Conservation (phyloP, 139 green algal species). For the Chlamydomonas incerta region DNA sequence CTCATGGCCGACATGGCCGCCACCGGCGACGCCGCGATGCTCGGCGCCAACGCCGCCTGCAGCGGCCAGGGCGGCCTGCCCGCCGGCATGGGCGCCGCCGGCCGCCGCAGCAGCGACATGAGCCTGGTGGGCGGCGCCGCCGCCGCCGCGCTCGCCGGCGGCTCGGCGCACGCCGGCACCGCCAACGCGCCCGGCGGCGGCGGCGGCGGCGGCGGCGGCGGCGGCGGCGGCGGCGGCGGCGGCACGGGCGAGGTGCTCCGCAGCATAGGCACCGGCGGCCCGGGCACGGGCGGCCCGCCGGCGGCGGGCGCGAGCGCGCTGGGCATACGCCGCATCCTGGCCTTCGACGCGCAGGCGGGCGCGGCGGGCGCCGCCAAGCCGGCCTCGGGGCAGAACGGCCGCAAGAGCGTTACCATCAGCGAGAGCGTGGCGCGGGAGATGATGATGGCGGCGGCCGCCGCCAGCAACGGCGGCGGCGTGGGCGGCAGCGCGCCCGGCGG, state of each 20-base stretch:
- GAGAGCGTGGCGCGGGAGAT: conserved; percentile 31
- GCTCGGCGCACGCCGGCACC: too few species aligned
- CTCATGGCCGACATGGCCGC: conserved; percentile 37
- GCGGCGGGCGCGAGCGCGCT: not conserved
- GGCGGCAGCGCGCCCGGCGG: not conserved
- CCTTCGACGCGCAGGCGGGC: not conserved
- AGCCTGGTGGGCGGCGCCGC: too few species aligned
- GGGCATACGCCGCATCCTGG: conserved; percentile 29
- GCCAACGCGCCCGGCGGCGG: not conserved
- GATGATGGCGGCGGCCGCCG: conserved; percentile 29
- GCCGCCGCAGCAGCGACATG: not conserved
- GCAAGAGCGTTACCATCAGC: not conserved
- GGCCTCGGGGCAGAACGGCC: too few species aligned
- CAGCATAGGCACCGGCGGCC: too few species aligned
- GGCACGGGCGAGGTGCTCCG: too few species aligned
- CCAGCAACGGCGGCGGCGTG: not conserved
- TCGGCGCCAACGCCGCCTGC: not conserved
- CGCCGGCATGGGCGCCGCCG: not conserved
- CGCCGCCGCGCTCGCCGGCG: too few species aligned
- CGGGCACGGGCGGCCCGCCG: too few species aligned
- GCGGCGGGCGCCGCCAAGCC: not conserved
- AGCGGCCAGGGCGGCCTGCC: not conserved
- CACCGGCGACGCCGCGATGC: not conserved
- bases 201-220: not conserved
- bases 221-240: not conserved